Evolutionary conservation across 2,329 filamentous ascomycete species (phyloP).

Genomic region (Magnaporthiopsis incrustans): DNA sequence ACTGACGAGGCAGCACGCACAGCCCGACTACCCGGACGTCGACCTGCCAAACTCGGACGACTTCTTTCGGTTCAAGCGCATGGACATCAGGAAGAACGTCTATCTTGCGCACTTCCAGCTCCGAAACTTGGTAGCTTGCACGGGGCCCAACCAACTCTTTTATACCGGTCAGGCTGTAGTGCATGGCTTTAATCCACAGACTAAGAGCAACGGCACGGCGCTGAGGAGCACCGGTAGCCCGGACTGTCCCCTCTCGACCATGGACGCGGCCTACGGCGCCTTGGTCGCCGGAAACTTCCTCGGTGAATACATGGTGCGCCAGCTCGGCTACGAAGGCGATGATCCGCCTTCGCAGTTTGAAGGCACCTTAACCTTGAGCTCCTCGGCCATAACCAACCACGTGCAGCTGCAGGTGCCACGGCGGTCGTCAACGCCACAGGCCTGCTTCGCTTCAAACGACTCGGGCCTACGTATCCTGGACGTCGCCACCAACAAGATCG

Average conservation of each 20-base stretch:
- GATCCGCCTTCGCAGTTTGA: constrained; percentile 27
- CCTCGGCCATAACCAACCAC: constrained; percentile 57
- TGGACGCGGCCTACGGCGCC: constrained; percentile 45
- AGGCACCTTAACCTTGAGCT: constrained; percentile 38
- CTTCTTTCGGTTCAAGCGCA: constrained; percentile 51
- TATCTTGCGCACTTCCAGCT: constrained; percentile 59
- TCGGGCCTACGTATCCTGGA: constrained; percentile 50
- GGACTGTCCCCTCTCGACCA: constrained; percentile 37
- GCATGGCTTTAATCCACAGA: constrained; percentile 43
- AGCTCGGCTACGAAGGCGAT: constrained; percentile 28
- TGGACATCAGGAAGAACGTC: constrained; percentile 46
- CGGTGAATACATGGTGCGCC: constrained; percentile 45
- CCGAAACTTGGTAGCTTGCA: constrained; percentile 51
- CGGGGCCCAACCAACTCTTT: constrained; percentile 46
- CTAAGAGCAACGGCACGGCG: constrained; percentile 33
- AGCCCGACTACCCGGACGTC: constrained; percentile 20
- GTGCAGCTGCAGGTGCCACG: constrained; percentile 49
- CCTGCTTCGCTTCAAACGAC: constrained; percentile 58
- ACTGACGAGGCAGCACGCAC: background rate
- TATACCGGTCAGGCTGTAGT: constrained; percentile 46
- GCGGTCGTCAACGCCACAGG: constrained; percentile 42
- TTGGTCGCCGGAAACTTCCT: constrained; percentile 52
- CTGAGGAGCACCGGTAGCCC: constrained; percentile 30
- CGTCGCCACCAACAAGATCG: constrained; percentile 49
- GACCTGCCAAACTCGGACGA: constrained; percentile 32